A percentile compares a stretch with the other conserved stretches of the same genome.
Conservation (phyloP, 306 rosid genomes). For the Gillenia trifoliata region DNA sequence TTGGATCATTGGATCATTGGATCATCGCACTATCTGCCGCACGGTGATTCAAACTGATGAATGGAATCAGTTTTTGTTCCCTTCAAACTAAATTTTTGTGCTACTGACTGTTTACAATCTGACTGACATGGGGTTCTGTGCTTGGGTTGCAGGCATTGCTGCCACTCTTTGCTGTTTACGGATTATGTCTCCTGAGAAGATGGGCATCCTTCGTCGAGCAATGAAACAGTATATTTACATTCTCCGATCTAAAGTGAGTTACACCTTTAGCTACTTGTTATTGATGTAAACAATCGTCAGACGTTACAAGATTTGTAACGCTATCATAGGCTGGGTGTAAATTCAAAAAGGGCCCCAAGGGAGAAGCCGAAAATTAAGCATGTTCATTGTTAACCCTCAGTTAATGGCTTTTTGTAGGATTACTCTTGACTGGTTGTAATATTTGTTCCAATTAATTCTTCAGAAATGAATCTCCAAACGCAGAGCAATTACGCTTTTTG, state of each 20-base stretch:
- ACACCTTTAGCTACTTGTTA: not conserved
- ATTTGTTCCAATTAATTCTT: constrained; percentile 25
- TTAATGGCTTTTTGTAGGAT: not conserved
- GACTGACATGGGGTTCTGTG: not conserved
- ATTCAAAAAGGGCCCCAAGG: constrained; percentile 13
- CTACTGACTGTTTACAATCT: not conserved
- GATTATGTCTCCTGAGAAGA: not conserved
- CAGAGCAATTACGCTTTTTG: not conserved
- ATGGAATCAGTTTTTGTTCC: not conserved
- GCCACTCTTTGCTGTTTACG: not conserved
- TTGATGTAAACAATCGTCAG: constrained; percentile 21
- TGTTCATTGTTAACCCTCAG: not conserved
- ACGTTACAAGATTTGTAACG: constrained; percentile 5
- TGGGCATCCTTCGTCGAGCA: not conserved
- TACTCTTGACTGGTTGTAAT: constrained; percentile 2
- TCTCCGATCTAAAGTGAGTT: constrained; percentile 25
- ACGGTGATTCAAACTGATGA: not conserved
- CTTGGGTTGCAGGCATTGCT: constrained; percentile 1
- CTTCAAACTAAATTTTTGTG: not conserved
- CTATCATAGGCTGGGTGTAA: constrained; percentile 24
- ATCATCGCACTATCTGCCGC: not conserved
- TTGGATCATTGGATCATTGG: not conserved
- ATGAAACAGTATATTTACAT: constrained; percentile 28
- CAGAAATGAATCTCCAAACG: constrained; percentile 27
- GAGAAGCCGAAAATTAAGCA: not conserved